Evolutionary conservation across 2,329 filamentous ascomycete species (phyloP).

Genomic region (Sarocladiaceae sp.): DNA sequence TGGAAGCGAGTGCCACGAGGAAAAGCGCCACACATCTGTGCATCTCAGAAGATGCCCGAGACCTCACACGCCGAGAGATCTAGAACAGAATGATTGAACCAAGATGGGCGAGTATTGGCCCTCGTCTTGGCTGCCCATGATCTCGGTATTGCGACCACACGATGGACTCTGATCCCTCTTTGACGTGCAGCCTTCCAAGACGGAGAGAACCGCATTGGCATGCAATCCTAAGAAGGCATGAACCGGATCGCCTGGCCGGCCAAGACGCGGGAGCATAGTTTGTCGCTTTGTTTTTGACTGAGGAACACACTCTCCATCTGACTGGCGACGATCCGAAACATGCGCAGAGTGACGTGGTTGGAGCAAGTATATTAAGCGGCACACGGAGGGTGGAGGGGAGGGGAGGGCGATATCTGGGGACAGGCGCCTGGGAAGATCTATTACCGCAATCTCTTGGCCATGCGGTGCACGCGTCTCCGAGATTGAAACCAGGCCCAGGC

Average conservation of each 20-base stretch:
- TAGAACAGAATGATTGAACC: neutral
- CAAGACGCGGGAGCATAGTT: slow-evolving; percentile 7
- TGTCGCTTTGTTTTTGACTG: too few species aligned
- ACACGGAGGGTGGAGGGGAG: neutral
- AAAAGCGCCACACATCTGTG: too few species aligned
- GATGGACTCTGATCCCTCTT: too few species aligned
- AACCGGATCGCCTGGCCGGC: slow-evolving; percentile 6
- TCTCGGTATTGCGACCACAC: too few species aligned
- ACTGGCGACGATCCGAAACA: neutral
- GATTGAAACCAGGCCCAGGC: too few species aligned
- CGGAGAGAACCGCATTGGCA: neutral
- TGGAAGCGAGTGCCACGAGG: too few species aligned
- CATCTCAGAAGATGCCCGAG: neutral
- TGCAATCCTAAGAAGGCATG: neutral
- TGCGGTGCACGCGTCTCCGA: slow-evolving; percentile 1
- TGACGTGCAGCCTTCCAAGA: too few species aligned
- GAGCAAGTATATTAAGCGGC: neutral
- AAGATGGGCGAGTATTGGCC: neutral
- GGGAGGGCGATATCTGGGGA: neutral
- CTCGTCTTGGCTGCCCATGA: neutral
- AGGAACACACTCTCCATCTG: too few species aligned
- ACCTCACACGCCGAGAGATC: neutral
- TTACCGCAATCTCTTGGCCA: neutral
- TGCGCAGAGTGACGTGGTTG: too few species aligned
- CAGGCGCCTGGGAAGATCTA: slow-evolving; percentile 1